Evolutionary conservation across 768 basidiomycete genomes (phyloP).

Genomic region (Auricularia auricula-judae): DNA sequence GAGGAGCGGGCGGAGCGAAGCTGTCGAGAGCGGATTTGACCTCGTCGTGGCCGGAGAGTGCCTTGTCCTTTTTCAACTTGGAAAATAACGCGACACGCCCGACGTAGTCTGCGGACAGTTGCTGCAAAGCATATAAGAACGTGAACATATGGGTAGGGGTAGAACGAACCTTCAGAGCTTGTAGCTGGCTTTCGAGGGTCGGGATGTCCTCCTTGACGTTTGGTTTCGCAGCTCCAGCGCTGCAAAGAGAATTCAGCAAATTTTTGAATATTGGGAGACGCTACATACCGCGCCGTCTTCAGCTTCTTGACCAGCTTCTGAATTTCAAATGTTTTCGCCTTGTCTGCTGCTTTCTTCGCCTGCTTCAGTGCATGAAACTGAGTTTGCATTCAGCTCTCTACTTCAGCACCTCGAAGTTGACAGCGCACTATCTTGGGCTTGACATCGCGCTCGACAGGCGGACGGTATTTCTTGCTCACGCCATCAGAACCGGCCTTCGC

Average conservation of each 20-base stretch:
- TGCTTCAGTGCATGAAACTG: conserved; percentile 71
- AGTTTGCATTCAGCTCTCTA: not conserved
- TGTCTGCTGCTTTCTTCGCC: conserved; percentile 66
- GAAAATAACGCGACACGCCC: conserved; percentile 55
- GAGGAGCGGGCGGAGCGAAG: not conserved
- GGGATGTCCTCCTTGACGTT: conserved; percentile 29
- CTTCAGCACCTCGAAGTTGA: too few species aligned
- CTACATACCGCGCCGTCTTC: conserved; percentile 24
- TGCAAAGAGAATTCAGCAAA: not conserved
- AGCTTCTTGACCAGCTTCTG: conserved; percentile 77
- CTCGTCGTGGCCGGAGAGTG: conserved; percentile 38
- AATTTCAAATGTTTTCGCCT: conserved; percentile 68
- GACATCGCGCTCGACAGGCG: too few species aligned
- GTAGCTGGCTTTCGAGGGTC: conserved; percentile 50
- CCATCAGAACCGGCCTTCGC: too few species aligned
- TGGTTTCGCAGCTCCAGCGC: conserved; percentile 8
- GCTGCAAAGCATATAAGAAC: conserved; percentile 26
- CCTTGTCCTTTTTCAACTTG: conserved; percentile 64
- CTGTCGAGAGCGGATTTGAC: conserved; percentile 33
- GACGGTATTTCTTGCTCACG: too few species aligned
- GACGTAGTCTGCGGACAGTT: conserved; percentile 44
- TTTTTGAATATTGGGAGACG: not conserved
- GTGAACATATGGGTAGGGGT: not conserved
- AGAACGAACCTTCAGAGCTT: conserved; percentile 48
- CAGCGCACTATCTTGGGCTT: too few species aligned